phyloP scores from a whole-genome alignment of 352 stramenopile species.

The Phytophthora brassicae region DNA sequence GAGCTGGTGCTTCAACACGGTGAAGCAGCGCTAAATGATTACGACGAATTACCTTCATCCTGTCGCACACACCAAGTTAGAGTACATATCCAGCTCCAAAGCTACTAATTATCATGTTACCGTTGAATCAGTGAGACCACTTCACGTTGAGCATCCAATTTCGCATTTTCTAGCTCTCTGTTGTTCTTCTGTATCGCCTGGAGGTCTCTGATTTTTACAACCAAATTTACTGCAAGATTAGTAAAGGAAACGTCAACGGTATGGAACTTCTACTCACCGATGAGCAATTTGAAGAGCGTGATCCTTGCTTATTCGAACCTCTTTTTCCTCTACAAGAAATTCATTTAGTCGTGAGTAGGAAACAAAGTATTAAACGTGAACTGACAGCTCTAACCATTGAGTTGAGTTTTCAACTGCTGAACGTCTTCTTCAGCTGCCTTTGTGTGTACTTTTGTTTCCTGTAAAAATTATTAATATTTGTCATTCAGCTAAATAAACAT shows the following conservation, averaged over 20 bases:
- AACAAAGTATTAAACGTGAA: not conserved
- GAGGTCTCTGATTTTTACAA: constrained; percentile 16
- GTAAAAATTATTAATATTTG: not conserved
- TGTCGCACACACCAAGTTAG: not conserved
- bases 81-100: not conserved
- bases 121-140: constrained; percentile 24
- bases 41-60: constrained; percentile 32
- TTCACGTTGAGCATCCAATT: constrained; percentile 33
- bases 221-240: not conserved
- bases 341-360: not conserved
- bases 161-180: constrained; percentile 31
- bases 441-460: constrained; percentile 43
- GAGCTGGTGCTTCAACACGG: constrained; percentile 22
- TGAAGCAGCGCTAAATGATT: constrained; percentile 29
- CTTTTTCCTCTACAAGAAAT: constrained; percentile 22
- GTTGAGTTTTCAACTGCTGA: constrained; percentile 33
- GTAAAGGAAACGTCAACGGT: not conserved
- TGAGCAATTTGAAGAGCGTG: constrained; percentile 32
- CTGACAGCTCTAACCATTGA: constrained; percentile 32
- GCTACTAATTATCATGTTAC: constrained; percentile 5
- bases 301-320: constrained; percentile 23
- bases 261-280: constrained; percentile 7
- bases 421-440: constrained; percentile 40
- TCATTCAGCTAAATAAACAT: too few species aligned
- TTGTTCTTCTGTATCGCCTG: constrained; percentile 30